Evolutionary conservation across 768 basidiomycete species (phyloP).

Genomic region (Trametes coccinea): DNA sequence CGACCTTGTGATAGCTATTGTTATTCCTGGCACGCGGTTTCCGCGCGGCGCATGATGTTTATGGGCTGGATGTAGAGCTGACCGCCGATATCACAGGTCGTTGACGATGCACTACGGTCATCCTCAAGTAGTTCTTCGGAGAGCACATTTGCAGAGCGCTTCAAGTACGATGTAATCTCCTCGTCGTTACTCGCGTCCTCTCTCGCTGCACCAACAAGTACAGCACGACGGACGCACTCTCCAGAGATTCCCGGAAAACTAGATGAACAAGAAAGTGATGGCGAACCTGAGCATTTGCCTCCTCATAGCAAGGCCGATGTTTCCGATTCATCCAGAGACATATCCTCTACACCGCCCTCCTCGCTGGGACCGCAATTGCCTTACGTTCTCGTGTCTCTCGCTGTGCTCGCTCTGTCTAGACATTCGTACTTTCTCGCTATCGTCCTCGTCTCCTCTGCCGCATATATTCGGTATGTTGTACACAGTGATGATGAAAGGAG

Average conservation of each 20-base stretch:
- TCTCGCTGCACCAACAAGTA: conserved; percentile 41
- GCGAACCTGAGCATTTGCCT: conserved; percentile 1
- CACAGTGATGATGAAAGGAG: conserved; percentile 16
- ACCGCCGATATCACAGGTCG: conserved; percentile 3
- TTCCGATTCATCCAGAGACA: not conserved
- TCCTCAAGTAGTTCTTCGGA: conserved; percentile 12
- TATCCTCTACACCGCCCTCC: not conserved
- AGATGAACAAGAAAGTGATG: conserved; percentile 12
- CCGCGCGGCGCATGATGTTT: not conserved
- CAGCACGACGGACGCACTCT: conserved; percentile 22
- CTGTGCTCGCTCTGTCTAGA: conserved; percentile 25
- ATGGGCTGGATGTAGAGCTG: not conserved
- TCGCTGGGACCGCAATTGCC: conserved; percentile 16
- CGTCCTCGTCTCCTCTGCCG: conserved; percentile 21
- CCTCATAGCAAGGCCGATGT: not conserved
- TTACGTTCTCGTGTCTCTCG: conserved; percentile 24
- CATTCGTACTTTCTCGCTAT: conserved; percentile 26
- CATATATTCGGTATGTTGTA: conserved; percentile 20
- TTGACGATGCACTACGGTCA: conserved; percentile 11
- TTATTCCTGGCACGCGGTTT: not conserved
- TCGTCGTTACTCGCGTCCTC: conserved; percentile 70
- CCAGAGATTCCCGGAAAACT: conserved; percentile 27
- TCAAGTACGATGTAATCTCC: conserved; percentile 84
- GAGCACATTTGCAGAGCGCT: conserved; percentile 67
- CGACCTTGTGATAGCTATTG: not conserved